phyloP scores from a whole-genome alignment of 495 filamentous ascomycete genomes.

The Hyaloscypha variabilis region DNA sequence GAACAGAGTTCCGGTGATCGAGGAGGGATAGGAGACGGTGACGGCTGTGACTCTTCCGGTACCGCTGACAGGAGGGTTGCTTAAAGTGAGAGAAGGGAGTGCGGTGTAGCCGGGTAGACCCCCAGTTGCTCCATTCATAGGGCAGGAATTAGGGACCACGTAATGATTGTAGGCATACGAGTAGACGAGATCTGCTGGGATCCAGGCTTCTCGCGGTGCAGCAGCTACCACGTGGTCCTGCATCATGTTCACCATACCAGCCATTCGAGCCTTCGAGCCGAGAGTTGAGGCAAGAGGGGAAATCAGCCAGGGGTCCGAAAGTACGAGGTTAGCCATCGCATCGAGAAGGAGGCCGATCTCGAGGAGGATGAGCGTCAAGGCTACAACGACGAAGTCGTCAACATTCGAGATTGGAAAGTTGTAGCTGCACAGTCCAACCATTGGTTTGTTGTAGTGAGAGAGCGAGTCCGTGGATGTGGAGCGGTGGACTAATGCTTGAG shows the following conservation, averaged over 20 bases:
- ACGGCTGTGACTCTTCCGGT: conserved; percentile 25
- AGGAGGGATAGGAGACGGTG: conserved; percentile 28
- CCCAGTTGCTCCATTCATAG: background rate
- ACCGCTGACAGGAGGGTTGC: conserved; percentile 9
- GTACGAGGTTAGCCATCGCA: conserved; percentile 53
- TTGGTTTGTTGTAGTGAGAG: conserved; percentile 37
- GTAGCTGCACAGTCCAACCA: conserved; percentile 34
- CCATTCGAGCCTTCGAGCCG: conserved; percentile 41
- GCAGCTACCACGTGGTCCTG: conserved; percentile 39
- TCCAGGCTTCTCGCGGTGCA: conserved; percentile 38
- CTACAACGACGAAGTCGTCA: conserved; percentile 35
- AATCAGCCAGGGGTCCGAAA: conserved; percentile 45
- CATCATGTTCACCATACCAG: conserved; percentile 46
- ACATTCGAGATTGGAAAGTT: conserved; percentile 26
- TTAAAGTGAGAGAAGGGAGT: conserved; percentile 31
- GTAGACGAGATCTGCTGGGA: conserved; percentile 39
- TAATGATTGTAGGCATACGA: conserved; percentile 37
- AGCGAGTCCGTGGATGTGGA: conserved; percentile 38
- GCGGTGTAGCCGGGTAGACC: conserved; percentile 22
- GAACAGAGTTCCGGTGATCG: conserved; percentile 24
- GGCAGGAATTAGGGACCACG: conserved; percentile 30
- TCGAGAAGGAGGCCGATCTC: conserved; percentile 60
- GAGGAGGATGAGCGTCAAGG: conserved; percentile 45
- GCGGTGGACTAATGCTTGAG: conserved; percentile 40
- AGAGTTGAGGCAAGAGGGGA: conserved; percentile 36